These are phyloP conservation scores for Ramularia endophylla DNA, from an alignment of 2,329 filamentous ascomycete species.

Conservation along the genomic window DNA sequence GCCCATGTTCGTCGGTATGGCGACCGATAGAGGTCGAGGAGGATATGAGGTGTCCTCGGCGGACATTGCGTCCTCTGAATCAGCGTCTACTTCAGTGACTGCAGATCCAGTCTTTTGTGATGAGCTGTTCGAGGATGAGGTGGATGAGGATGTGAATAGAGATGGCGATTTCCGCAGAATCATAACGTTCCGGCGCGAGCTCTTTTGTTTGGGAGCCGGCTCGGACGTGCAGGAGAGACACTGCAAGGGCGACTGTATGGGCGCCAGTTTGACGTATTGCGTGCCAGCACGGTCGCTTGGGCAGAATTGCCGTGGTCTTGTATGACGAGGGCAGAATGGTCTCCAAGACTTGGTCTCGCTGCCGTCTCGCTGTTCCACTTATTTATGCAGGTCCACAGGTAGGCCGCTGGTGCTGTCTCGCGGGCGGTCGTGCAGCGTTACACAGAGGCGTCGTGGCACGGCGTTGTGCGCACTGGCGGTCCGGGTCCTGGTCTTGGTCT, in stretches of 20 bases:
- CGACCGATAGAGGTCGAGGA: conserved; percentile 45
- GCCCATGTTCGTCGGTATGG: conserved; percentile 37
- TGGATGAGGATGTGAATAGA: conserved; percentile 20
- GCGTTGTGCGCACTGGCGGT: no score
- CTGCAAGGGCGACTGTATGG: conserved; percentile 25
- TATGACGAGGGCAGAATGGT: not conserved
- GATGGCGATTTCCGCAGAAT: conserved; percentile 26
- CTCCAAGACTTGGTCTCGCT: no score
- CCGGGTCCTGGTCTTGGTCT: no score
- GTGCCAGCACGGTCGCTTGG: conserved; percentile 6
- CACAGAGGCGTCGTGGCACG: no score
- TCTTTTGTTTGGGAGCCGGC: conserved; percentile 17
- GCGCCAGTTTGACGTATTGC: conserved; percentile 27
- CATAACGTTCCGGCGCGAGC: conserved; percentile 25
- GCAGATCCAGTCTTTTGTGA: conserved; percentile 22
- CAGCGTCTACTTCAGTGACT: conserved; percentile 34
- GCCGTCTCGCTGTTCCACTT: no score
- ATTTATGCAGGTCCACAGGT: no score
- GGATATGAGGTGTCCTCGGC: conserved; percentile 34
- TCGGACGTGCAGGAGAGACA: conserved; percentile 12
- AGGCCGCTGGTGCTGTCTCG: no score
- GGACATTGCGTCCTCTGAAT: conserved; percentile 47
- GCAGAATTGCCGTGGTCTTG: not conserved
- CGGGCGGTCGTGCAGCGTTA: no score
- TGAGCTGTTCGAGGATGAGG: conserved; percentile 21